These are phyloP conservation scores for Haematococcus sp. DNA, from an alignment of 139 green algal species.

Conservation along the genomic window DNA sequence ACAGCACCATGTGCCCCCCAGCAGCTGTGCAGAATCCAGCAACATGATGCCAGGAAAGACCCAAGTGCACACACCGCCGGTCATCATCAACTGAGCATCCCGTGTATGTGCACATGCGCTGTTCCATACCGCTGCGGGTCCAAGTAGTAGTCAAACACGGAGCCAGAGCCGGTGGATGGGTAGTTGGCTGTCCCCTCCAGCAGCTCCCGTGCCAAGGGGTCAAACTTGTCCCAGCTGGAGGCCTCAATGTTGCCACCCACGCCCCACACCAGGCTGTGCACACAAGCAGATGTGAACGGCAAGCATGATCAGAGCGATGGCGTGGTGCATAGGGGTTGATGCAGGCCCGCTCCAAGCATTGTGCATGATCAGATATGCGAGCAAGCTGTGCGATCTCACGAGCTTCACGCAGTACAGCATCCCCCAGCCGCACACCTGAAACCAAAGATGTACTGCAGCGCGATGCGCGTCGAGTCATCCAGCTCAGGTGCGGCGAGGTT, in stretches of 20 bases:
- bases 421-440: not conserved
- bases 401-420: no score
- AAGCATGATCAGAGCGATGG: not conserved
- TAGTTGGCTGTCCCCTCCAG: constrained; percentile 47
- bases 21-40: constrained; percentile 1
- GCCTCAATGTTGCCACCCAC: constrained; percentile 58
- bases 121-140: constrained; percentile 37
- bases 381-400: no score
- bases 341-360: no score
- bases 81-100: no score
- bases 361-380: no score
- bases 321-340: no score
- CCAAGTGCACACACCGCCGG: constrained; percentile 1
- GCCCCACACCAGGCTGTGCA: constrained; percentile 66
- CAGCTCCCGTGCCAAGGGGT: constrained; percentile 47
- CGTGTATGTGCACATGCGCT: no score
- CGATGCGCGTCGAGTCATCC: constrained; percentile 10
- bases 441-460: constrained; percentile 20
- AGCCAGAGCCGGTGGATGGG: constrained; percentile 27
- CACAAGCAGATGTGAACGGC: constrained; percentile 43
- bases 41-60: no score
- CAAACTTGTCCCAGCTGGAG: constrained; percentile 64
- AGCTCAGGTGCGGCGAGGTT: constrained; percentile 4
- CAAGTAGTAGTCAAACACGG: constrained; percentile 77
- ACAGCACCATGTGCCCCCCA: no score